Conservation (phyloP, 2,329 filamentous ascomycete species). For the Aspergillus japonicus region DNA sequence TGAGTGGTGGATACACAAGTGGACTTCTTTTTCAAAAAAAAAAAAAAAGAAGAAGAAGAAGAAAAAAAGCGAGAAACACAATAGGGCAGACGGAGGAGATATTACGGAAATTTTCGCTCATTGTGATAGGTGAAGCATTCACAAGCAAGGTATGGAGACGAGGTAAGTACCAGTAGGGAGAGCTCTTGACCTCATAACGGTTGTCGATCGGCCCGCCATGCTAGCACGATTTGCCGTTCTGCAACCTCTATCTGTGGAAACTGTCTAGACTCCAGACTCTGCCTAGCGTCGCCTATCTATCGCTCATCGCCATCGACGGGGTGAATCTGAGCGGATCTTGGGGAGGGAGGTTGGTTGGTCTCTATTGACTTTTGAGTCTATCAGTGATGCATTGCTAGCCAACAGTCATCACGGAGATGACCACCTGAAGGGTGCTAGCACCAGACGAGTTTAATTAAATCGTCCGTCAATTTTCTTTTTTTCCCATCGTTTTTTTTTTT, state of each 20-base stretch:
- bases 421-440: conserved; percentile 13
- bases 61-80: neutral
- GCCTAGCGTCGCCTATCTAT: conserved; percentile 2
- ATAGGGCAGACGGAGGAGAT: neutral
- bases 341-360: neutral
- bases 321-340: conserved; percentile 8
- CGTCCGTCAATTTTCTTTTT: neutral
- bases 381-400: neutral
- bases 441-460: conserved; percentile 4
- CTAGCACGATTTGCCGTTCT: neutral
- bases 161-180: neutral
- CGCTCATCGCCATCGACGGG: conserved; percentile 6
- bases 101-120: neutral
- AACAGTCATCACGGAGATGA: conserved; percentile 14
- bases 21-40: neutral
- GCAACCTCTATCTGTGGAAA: neutral
- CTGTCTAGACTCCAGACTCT: neutral
- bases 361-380: neutral
- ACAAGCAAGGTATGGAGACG: neutral
- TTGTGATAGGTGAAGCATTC: neutral
- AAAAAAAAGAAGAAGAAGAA: too few species aligned
- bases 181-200: conserved; percentile 10
- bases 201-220: conserved; percentile 11
- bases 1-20: conserved; percentile 7
- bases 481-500: neutral